Conservation (phyloP, 2,329 filamentous ascomycete species). For the Podosphaera aphanis region DNA sequence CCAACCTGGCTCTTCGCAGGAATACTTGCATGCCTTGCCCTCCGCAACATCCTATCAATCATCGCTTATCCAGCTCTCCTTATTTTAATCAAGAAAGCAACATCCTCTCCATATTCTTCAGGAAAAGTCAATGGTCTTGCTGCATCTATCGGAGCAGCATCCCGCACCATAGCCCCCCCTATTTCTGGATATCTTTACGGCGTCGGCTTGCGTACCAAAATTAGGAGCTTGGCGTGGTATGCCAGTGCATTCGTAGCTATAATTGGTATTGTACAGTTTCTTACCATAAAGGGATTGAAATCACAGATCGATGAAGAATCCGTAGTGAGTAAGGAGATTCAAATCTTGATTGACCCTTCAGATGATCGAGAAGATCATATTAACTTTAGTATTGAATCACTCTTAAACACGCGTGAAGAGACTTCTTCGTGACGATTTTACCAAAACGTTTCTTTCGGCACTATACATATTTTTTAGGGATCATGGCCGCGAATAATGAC, state of each 20-base stretch:
- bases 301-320: conserved; percentile 4
- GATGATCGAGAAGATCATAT: background rate
- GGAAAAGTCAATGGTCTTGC: conserved; percentile 44
- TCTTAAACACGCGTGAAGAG: background rate
- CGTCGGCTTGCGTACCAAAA: conserved; percentile 32
- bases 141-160: conserved; percentile 40
- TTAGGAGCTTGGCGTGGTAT: conserved; percentile 40
- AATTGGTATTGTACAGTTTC: conserved; percentile 35
- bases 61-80: conserved; percentile 40
- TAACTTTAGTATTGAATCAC: background rate
- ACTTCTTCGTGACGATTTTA: background rate
- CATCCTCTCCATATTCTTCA: conserved; percentile 29
- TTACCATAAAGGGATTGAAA: conserved; percentile 16
- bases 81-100: conserved; percentile 44
- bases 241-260: conserved; percentile 32
- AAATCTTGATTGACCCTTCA: background rate
- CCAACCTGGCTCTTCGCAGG: conserved; percentile 25
- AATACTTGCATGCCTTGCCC: conserved; percentile 24
- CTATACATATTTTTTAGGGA: no score
- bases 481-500: no score
- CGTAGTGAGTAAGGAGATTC: conserved; percentile 2
- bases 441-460: no score
- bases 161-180: conserved; percentile 43
- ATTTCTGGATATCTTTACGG: conserved; percentile 40
- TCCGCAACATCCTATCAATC: conserved; percentile 38